Base-by-base conservation (phyloP, 768 basidiomycete species). In the Kondoa malvinella region DNA sequence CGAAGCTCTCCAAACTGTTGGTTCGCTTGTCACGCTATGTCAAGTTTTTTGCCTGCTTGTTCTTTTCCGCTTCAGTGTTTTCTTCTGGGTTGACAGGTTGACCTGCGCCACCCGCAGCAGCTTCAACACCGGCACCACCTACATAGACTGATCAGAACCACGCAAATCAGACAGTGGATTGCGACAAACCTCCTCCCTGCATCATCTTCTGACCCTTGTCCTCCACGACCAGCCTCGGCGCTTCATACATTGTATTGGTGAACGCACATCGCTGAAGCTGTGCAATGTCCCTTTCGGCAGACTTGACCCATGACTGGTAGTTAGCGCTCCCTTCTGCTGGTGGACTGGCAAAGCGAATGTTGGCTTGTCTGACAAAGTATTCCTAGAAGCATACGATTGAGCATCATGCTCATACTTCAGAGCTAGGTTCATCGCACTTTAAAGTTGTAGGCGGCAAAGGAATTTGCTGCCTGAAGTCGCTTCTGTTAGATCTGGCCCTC, bases 231-330 rank as follows among this genome's bases (percentile, higher is more conserved):
- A 63, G 32, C 32, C 27, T 27, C 61, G 61, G 61, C 26, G 61
- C 61, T 32, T 63, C 61, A 33, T 63, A 63, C 15, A 63, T 27
- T 27, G 3, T 29, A 33, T 63, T 63, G 29, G 31, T 33, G 8
- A 63, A 3, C 61, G 61, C 61, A 63, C 61, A 63, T 32, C 61
- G 3, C 33, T 63, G 4, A 3, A 63, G 32, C 32, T 63, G 61
- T 33, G n/a, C 30, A 16, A 63, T 33, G 15, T 63, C 61, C 3
- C 30, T 27, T 33, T 63, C 61, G 3, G 30, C 33, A 16, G 27
- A 16, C 30, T 63, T 63, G 26, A 63, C 3, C 61, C 61, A 63
- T 3, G 61, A 27, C n/a, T 63, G 61, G 17, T 31, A 33, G 17
- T 34, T 33, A 4, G 27, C 29, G 40, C 40, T 50, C 12, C 61